Evolutionary conservation across 2,329 filamentous ascomycete species (phyloP), one percentile per base, ranked within the genome.

Genomic region (Talaromyces funiculosus): DNA sequence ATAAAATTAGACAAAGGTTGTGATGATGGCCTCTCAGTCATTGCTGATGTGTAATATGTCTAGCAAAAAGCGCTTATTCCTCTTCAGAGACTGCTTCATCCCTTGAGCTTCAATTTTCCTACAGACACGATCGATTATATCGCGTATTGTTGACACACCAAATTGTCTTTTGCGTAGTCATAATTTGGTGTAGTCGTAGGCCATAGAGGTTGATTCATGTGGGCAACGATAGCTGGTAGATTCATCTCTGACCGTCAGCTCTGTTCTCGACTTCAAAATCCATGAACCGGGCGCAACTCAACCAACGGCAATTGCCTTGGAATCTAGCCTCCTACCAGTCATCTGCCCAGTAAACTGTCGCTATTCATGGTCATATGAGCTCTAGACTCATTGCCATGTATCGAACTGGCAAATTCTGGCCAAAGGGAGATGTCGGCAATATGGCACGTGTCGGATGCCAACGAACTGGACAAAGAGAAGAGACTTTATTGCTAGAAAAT

Each of bases 381-480:
- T 7, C 14, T 49, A 4, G 24, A 14, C 8, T 2, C 4, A 22
- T 33, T 14, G 5, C 24, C 29, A 51, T 51, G 16, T 16, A 51
- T 33, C 14, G 35, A 12, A 20, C 5, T 10, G n/a, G 47, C 47
- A 33, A 22, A 16, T 51, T 14, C 47, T 29, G 10, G 29, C 35
- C 26, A 16, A 22, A 51, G 35, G 16, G 16, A 35, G 14, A 29
- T 29, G n/a, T 29, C 22, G 7, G 24, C 4, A 29, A 29, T 51
- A 35, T 51, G 26, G 26, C 29, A 51, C 47, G 47, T 51, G 47
- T 51, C 47, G 35, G 47, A 51, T 35, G 29, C 10, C 47, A 55
- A 29, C 10, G 20, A 53, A 57, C 60, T 43, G 57, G 53, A 56
- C 53, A 61, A 59, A 57, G 24, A 56, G 60, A 53, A 59, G 37